Conservation (phyloP, 1,284 basidiomycete genomes). For the Apiotrichum montevideense region DNA sequence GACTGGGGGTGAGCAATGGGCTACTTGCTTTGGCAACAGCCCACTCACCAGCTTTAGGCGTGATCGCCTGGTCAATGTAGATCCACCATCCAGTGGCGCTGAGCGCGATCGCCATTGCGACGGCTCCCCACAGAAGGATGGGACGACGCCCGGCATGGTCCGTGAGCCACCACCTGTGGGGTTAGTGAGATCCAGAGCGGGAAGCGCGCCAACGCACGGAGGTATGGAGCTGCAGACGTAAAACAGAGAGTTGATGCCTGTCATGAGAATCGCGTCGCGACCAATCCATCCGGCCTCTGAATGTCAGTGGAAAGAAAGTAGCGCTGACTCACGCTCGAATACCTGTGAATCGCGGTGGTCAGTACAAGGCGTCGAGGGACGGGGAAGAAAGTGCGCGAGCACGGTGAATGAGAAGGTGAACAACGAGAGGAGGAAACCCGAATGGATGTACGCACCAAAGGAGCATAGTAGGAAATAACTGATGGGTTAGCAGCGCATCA, state of each 20-base stretch:
- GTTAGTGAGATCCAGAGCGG: neutral
- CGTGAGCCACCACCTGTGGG: conserved; percentile 74
- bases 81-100: conserved; percentile 54
- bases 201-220: conserved; percentile 46
- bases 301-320: conserved; percentile 22
- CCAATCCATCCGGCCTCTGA: conserved; percentile 95
- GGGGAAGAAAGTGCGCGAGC: neutral
- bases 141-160: conserved; percentile 85
- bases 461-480: conserved; percentile 33
- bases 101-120: conserved; percentile 49
- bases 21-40: neutral
- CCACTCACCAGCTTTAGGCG: conserved; percentile 60
- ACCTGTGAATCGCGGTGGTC: conserved; percentile 55
- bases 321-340: conserved; percentile 62
- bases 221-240: conserved; percentile 78
- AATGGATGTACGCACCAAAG: conserved; percentile 36
- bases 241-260: conserved; percentile 85
- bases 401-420: no score
- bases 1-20: conserved; percentile 49
- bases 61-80: conserved; percentile 78
- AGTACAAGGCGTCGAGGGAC: conserved; percentile 4
- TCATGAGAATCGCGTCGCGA: conserved; percentile 94
- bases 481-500: neutral
- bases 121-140: conserved; percentile 87
- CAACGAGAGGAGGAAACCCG: neutral